phyloP scores from a whole-genome alignment of 202 grass and related monocot genomes.

The Setaria italica region DNA sequence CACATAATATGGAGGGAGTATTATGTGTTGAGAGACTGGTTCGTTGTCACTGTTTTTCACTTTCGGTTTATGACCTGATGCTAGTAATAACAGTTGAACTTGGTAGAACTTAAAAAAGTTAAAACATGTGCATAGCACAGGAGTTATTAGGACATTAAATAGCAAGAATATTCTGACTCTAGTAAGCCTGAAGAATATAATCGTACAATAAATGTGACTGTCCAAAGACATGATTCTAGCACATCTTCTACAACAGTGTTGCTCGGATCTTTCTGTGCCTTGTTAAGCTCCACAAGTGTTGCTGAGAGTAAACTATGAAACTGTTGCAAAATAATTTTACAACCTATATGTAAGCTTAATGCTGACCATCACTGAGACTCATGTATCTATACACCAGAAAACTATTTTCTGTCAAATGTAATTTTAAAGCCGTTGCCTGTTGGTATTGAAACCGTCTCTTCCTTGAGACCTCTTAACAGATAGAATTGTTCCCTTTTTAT shows the following conservation, averaged over 20 bases:
- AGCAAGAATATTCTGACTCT: background rate
- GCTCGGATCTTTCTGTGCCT: background rate
- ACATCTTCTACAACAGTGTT: background rate
- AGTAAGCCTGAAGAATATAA: background rate
- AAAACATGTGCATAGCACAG: background rate
- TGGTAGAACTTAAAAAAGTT: background rate
- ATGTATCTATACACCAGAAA: slow-evolving; percentile 1
- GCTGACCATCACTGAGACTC: background rate
- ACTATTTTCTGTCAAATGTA: background rate
- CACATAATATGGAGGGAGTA: background rate
- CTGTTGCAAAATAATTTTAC: background rate
- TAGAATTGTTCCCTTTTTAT: background rate
- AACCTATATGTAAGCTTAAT: background rate
- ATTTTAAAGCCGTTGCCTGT: slow-evolving; percentile 7
- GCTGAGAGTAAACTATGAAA: background rate
- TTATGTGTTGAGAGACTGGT: background rate
- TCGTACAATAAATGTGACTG: background rate
- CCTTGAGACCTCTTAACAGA: slow-evolving; percentile 14
- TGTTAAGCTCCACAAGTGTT: background rate
- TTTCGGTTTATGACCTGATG: slow-evolving; percentile 1
- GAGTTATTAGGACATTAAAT: background rate
- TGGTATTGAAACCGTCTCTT: background rate
- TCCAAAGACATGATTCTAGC: background rate
- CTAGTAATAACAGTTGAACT: background rate
- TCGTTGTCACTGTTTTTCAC: background rate